Evolutionary conservation across 2,329 filamentous ascomycete species (phyloP), one percentile per base, ranked within the genome.

Genomic region (Pseudopithomyces chartarum): DNA sequence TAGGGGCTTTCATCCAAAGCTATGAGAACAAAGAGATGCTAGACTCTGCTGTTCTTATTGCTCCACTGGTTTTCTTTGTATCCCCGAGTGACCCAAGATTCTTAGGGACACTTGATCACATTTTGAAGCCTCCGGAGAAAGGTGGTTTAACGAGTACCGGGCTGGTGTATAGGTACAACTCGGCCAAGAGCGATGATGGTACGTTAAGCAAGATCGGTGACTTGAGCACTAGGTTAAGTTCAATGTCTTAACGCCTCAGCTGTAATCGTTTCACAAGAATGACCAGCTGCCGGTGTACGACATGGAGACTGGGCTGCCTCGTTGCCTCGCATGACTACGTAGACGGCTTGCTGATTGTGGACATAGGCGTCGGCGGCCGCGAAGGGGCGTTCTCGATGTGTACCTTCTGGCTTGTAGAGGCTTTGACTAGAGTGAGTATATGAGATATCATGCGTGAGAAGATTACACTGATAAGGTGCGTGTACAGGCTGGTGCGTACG

Each of bases 361-460:
- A 43, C 23, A 54, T 62, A 89, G 88, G 89, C 29, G 88, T 92
- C 8, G 88, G 89, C 36, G 90, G 90, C 17, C 81, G 84, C 50
- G 90, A 92, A 75, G 90, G 90, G 20, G 89, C 89, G 19, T 92
- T 92, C 70, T 87, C 84, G 67, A 92, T 92, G 89, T 91, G 89
- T 69, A 92, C 89, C 0, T 92, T 92, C 72, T 92, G 90, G 90
- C 84, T 92, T 0, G 88, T 92, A 12, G 90, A 92, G 75, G 89
- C 90, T 22, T 82, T 92, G 76, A 90, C 89, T 29, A 82, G 90
- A 32, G 89, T 89, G 62, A 78, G 83, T 63, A 78, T 81, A 46
- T 20, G 39, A 34, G 13, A 36, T 47, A 42, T 52, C 17, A 40
- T 19, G 10, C 13, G 6, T 46, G 32, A 13, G 23, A 11, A 17